Conservation (phyloP, 1,139 yeast species). For the Lodderomyces metapsilosis region DNA sequence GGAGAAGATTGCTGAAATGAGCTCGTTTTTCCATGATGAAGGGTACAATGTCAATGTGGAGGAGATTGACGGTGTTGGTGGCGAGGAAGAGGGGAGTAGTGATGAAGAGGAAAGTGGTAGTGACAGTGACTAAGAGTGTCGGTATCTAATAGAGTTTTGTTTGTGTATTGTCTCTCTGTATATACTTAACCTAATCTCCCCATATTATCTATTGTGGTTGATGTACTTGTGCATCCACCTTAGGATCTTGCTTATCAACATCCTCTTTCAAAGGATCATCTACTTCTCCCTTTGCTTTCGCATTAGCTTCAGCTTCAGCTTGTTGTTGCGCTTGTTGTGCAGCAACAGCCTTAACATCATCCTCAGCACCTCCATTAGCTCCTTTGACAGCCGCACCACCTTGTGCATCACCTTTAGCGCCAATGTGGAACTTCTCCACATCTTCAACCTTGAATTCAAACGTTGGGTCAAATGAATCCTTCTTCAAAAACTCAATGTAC, state of each 20-base stretch:
- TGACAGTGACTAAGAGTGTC: neutral
- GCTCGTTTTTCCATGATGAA: conserved; percentile 42
- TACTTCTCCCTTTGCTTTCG: neutral
- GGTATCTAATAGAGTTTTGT: conserved; percentile 3
- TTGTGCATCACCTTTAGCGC: neutral
- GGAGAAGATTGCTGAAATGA: conserved; percentile 50
- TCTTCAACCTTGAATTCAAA: conserved; percentile 5
- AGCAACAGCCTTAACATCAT: neutral
- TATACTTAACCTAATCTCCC: conserved; percentile 1
- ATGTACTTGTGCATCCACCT: neutral
- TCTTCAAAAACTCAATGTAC: conserved; percentile 29
- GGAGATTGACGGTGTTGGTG: conserved; percentile 28
- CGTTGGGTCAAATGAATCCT: conserved; percentile 18
- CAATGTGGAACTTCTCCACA: neutral
- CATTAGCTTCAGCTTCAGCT: conserved; percentile 1
- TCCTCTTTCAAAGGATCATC: conserved; percentile 4
- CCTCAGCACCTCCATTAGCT: neutral
- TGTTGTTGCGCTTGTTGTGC: conserved; percentile 2
- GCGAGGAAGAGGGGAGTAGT: conserved; percentile 16
- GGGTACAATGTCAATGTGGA: conserved; percentile 68
- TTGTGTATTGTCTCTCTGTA: neutral
- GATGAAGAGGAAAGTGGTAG: conserved; percentile 5
- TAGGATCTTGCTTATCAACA: too few relatives aligned
- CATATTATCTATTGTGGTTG: conserved; percentile 1
- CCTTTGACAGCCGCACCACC: neutral